A percentile compares a stretch with the other conserved stretches of the same genome.
These are phyloP conservation scores for Ophiocordyceps robertsii DNA, from an alignment of 2,329 filamentous ascomycete genomes.

Conservation along the genomic window DNA sequence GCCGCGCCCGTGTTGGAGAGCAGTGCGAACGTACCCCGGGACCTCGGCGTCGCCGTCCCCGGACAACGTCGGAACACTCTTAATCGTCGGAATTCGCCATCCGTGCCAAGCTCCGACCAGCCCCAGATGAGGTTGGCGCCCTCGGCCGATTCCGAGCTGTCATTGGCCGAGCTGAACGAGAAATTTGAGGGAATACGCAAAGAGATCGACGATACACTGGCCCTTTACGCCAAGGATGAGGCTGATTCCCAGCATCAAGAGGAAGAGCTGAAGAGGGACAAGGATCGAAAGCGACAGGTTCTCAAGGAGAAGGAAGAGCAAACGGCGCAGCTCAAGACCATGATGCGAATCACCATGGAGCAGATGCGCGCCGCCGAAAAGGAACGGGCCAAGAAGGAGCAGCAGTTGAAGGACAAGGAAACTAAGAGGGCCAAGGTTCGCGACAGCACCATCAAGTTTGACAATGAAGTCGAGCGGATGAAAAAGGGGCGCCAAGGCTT, in stretches of 20 bases:
- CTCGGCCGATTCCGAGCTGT: conserved; percentile 46
- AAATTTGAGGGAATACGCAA: conserved; percentile 67
- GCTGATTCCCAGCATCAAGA: conserved; percentile 54
- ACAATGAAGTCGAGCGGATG: conserved; percentile 48
- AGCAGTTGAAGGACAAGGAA: conserved; percentile 53
- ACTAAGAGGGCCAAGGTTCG: conserved; percentile 55
- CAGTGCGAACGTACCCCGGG: conserved; percentile 48
- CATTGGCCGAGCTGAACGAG: conserved; percentile 66
- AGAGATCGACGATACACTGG: conserved; percentile 69
- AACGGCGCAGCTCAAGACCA: conserved; percentile 69
- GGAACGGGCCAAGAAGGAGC: conserved; percentile 66
- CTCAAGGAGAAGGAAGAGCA: conserved; percentile 85
- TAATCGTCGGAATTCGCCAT: conserved; percentile 66
- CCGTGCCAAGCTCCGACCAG: conserved; percentile 43
- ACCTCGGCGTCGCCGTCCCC: conserved; percentile 35
- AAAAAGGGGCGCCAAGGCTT: conserved; percentile 39
- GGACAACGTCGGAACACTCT: conserved; percentile 38
- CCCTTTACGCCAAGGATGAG: conserved; percentile 57
- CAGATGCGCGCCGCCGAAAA: conserved; percentile 71
- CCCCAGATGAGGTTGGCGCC: conserved; percentile 28
- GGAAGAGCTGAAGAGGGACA: conserved; percentile 59
- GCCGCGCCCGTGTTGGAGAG: conserved; percentile 48
- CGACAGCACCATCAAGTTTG: conserved; percentile 57
- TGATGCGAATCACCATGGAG: conserved; percentile 67
- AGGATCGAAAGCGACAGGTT: conserved; percentile 62